A percentile compares a stretch with the other conserved stretches of the same genome.
phyloP scores from a whole-genome alignment of 2,329 filamentous ascomycete species.

The Claviceps humidiphila region DNA sequence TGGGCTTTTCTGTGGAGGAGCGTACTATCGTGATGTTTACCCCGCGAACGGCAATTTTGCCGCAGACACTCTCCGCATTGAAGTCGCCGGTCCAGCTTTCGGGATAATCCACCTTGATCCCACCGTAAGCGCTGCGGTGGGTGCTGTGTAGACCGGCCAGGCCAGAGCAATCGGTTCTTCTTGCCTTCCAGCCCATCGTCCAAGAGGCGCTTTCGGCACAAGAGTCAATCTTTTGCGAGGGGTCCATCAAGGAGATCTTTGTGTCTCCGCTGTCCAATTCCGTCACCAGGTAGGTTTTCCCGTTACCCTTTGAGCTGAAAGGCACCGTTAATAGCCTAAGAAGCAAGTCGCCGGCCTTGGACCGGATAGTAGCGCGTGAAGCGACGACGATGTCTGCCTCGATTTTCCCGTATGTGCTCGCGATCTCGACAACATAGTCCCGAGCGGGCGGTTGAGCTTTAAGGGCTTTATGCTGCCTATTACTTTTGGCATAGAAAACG shows the following conservation, averaged over 20 bases:
- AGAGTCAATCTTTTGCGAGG: neutral
- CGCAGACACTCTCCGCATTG: conserved; percentile 25
- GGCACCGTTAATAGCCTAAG: conserved; percentile 26
- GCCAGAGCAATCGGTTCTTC: neutral
- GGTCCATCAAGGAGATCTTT: conserved; percentile 15
- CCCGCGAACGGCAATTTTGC: conserved; percentile 26
- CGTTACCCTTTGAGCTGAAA: conserved; percentile 20
- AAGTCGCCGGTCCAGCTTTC: conserved; percentile 35
- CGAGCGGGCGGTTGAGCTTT: neutral
- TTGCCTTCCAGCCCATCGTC: too few relatives aligned
- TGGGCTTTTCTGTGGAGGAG: conserved; percentile 20
- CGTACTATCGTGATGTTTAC: conserved; percentile 26
- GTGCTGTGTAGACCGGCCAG: conserved; percentile 24
- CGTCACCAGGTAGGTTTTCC: conserved; percentile 21
- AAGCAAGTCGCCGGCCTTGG: conserved; percentile 27
- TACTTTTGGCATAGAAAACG: neutral
- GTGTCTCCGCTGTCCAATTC: conserved; percentile 30
- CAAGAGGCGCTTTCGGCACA: too few relatives aligned
- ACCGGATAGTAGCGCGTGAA: conserved; percentile 21
- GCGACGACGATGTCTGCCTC: conserved; percentile 26
- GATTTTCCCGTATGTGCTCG: neutral
- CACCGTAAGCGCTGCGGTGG: conserved; percentile 33
- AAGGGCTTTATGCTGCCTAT: too few relatives aligned
- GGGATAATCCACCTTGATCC: conserved; percentile 31
- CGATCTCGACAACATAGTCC: neutral